Conservation (phyloP, 2,329 filamentous ascomycete species). For the Endoconidiophora laricicola region DNA sequence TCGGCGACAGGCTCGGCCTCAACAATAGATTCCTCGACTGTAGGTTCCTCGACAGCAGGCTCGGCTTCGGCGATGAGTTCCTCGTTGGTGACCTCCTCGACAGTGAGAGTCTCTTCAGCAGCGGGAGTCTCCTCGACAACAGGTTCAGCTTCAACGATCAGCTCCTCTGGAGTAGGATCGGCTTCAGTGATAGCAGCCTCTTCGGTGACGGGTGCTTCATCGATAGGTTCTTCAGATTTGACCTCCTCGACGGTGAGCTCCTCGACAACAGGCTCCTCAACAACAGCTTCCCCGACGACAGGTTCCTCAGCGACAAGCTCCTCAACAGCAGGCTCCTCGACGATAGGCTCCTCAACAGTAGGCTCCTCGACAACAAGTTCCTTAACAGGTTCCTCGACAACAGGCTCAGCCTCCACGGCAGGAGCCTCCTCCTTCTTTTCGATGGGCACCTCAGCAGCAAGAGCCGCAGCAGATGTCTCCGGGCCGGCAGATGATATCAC, state of each 20-base stretch:
- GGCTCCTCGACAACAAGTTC: neutral
- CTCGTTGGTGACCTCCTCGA: neutral
- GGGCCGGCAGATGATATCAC: slow-evolving; percentile 4
- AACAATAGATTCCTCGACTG: neutral
- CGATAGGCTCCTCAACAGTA: neutral
- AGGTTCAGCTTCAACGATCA: neutral
- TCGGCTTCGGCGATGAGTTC: neutral
- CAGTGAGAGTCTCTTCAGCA: neutral
- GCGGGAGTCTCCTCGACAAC: neutral
- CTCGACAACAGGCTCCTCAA: slow-evolving; percentile 31
- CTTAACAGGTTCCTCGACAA: neutral
- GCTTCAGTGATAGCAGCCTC: slow-evolving; percentile 43
- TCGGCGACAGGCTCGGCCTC: slow-evolving; percentile 4
- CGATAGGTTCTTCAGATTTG: slow-evolving; percentile 27
- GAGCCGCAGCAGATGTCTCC: slow-evolving; percentile 1
- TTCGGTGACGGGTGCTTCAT: slow-evolving; percentile 31
- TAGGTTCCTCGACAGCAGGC: slow-evolving; percentile 1
- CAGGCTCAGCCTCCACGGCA: neutral
- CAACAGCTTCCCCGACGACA: slow-evolving; percentile 11
- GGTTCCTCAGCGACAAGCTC: slow-evolving; percentile 14
- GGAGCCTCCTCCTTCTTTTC: slow-evolving; percentile 5
- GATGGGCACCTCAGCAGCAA: slow-evolving; percentile 8
- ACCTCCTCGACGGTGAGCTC: slow-evolving; percentile 47
- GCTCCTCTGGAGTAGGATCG: slow-evolving; percentile 23
- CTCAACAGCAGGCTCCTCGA: slow-evolving; percentile 13